Conservation (phyloP, 441 rosid genomes). For the Pelargonium citronellum region DNA sequence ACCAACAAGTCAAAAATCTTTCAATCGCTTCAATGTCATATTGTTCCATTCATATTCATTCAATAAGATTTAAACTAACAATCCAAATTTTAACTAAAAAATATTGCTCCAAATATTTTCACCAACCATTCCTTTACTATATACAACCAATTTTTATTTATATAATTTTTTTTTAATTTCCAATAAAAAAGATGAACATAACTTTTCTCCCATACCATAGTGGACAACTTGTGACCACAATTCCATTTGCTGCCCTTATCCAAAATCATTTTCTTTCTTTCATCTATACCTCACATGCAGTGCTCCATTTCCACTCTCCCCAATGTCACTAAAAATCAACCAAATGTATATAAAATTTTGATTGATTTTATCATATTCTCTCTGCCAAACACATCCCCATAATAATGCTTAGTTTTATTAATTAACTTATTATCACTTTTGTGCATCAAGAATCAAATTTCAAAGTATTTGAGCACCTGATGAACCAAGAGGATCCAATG, state of each 20-base stretch:
- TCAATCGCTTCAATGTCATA: no score
- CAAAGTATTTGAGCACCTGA: not conserved
- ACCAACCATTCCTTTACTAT: no score
- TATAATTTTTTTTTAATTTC: not conserved
- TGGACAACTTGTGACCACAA: slow-evolving; percentile 31
- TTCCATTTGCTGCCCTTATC: no score
- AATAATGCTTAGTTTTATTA: slow-evolving; percentile 21
- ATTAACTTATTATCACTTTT: not conserved
- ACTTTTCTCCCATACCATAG: not conserved
- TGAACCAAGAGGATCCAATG: slow-evolving; percentile 8
- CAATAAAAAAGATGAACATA: slow-evolving; percentile 19
- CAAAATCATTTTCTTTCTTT: no score
- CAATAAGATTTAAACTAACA: no score
- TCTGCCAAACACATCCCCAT: slow-evolving; percentile 25
- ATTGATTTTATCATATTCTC: slow-evolving; percentile 20
- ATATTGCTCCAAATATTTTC: no score
- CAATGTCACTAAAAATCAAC: slow-evolving; percentile 17
- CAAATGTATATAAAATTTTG: not conserved
- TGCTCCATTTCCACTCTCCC: slow-evolving; percentile 22
- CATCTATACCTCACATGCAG: slow-evolving; percentile 32
- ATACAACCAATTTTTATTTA: not conserved
- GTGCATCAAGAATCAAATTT: slow-evolving; percentile 22
- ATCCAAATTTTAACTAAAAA: no score
- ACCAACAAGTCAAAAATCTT: no score
- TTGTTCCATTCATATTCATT: no score